These are phyloP conservation scores for Zygosaccharomyces siamensis DNA, from an alignment of 805 yeast species.

Conservation along the genomic window DNA sequence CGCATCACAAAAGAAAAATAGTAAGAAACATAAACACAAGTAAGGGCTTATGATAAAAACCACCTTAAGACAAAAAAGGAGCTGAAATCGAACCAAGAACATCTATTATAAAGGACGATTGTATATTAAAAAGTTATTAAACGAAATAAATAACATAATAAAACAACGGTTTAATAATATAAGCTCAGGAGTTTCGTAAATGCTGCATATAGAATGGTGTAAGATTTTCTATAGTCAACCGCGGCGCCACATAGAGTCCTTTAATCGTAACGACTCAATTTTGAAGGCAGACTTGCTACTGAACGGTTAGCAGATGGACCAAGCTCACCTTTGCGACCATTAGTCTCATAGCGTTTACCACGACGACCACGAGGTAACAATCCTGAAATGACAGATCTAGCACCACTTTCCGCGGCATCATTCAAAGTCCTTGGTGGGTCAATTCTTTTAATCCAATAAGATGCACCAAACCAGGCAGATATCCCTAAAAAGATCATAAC, in stretches of 20 bases:
- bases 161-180: neutral
- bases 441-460: slow-evolving; percentile 38
- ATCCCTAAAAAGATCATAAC: slow-evolving; percentile 42
- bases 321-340: slow-evolving; percentile 6
- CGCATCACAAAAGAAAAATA: slow-evolving; percentile 1
- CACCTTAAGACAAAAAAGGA: neutral
- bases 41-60: neutral
- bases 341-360: slow-evolving; percentile 5
- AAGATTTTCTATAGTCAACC: neutral
- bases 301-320: slow-evolving; percentile 13
- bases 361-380: slow-evolving; percentile 16
- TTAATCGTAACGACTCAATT: slow-evolving; percentile 15
- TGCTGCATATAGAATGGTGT: neutral
- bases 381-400: slow-evolving; percentile 33
- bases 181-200: neutral
- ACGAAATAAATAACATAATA: too few relatives aligned
- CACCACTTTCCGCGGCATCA: slow-evolving; percentile 33
- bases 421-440: slow-evolving; percentile 34
- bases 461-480: slow-evolving; percentile 39
- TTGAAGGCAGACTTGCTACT: slow-evolving; percentile 15
- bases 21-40: slow-evolving; percentile 1
- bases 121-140: neutral
- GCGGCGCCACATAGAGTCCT: neutral
- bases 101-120: neutral
- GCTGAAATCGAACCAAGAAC: neutral